phyloP scores from a whole-genome alignment of 352 stramenopile species.

The Phytopythium mirpurense region DNA sequence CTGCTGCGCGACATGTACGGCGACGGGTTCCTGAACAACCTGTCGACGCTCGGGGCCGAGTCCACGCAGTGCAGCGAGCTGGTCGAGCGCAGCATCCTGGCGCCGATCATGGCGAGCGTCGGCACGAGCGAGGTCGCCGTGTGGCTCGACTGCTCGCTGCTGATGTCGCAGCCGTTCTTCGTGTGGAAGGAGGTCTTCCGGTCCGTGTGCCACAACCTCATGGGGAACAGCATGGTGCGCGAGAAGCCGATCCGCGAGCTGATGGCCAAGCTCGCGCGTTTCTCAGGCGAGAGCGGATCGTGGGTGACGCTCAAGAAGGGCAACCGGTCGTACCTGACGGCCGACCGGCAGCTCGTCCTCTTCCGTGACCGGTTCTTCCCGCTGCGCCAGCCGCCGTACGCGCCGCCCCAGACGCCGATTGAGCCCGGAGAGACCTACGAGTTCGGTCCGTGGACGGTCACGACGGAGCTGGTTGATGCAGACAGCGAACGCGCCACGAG shows the following conservation, averaged over 20 bases:
- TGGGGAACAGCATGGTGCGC: constrained; percentile 83
- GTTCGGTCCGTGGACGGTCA: constrained; percentile 56
- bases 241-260: constrained; percentile 79
- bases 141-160: constrained; percentile 58
- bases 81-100: constrained; percentile 46
- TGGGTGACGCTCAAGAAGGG: constrained; percentile 85
- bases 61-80: constrained; percentile 76
- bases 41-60: constrained; percentile 75
- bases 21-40: constrained; percentile 75
- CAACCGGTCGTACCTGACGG: constrained; percentile 73
- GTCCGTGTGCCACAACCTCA: constrained; percentile 67
- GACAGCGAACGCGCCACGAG: constrained; percentile 18
- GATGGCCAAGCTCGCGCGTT: constrained; percentile 58
- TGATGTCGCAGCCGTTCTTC: constrained; percentile 66
- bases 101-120: constrained; percentile 58
- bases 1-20: constrained; percentile 96
- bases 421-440: constrained; percentile 29
- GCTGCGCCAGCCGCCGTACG: constrained; percentile 13
- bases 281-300: constrained; percentile 39
- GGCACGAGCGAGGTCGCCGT: constrained; percentile 55
- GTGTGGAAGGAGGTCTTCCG: constrained; percentile 87
- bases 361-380: constrained; percentile 79
- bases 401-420: constrained; percentile 14
- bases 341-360: constrained; percentile 59
- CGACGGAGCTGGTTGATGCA: constrained; percentile 24